These are phyloP conservation scores for Chlamydomonas incerta DNA, from an alignment of 139 green algal genomes.

Conservation along the genomic window DNA sequence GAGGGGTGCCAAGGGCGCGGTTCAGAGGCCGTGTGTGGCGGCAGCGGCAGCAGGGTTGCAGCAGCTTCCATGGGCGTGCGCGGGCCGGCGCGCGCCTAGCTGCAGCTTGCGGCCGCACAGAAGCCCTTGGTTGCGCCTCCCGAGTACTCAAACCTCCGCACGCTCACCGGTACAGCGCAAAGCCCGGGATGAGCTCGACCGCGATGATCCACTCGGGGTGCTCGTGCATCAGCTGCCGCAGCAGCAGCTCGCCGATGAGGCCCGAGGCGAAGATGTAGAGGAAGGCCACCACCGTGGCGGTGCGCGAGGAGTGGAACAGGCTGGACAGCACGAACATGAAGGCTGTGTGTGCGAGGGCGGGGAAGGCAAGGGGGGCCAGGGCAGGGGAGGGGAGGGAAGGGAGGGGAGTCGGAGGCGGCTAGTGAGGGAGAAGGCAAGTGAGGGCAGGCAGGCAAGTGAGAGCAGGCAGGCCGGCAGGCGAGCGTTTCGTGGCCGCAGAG, in stretches of 20 bases:
- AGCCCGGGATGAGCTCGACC: conserved; percentile 57
- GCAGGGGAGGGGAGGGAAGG: not conserved
- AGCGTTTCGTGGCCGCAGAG: too few relatives aligned
- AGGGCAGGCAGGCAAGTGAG: too few relatives aligned
- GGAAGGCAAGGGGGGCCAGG: too few relatives aligned
- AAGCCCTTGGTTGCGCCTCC: not conserved
- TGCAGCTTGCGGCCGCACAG: not conserved
- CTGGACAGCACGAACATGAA: conserved; percentile 85
- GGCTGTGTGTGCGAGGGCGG: conserved; percentile 16
- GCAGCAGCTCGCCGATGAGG: conserved; percentile 71
- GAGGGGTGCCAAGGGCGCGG: too few relatives aligned
- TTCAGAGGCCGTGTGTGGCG: too few relatives aligned
- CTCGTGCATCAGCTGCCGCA: conserved; percentile 47
- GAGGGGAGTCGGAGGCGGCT: not conserved
- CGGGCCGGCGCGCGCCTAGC: too few relatives aligned
- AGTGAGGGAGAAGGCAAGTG: too few relatives aligned
- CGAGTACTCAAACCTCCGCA: not conserved
- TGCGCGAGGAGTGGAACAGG: conserved; percentile 77
- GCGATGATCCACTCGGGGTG: conserved; percentile 42
- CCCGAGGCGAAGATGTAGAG: conserved; percentile 86
- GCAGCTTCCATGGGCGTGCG: too few relatives aligned
- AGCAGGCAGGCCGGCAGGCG: too few relatives aligned
- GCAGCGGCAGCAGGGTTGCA: too few relatives aligned
- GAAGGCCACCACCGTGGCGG: conserved; percentile 77
- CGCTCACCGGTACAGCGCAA: conserved; percentile 48